A percentile compares a stretch with the other conserved stretches of the same genome.
Conservation (phyloP, 2,329 filamentous ascomycete genomes). For the Hypoxylon sp. region DNA sequence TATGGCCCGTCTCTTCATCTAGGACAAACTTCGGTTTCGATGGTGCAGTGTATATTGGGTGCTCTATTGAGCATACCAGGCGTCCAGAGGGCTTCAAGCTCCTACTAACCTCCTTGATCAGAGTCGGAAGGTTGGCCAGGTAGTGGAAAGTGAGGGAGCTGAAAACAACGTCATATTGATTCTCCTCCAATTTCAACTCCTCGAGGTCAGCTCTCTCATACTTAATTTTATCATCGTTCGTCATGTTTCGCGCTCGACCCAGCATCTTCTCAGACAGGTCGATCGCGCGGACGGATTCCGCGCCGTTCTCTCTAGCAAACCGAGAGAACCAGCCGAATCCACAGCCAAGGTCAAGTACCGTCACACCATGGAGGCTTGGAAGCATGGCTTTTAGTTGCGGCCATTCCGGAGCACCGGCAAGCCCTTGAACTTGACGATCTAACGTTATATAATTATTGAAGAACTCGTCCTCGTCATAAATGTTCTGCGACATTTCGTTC, state of each 20-base stretch:
- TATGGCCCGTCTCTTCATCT: slow-evolving; percentile 52
- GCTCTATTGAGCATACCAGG: slow-evolving; percentile 64
- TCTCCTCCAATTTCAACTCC: slow-evolving; percentile 47
- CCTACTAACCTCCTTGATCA: slow-evolving; percentile 54
- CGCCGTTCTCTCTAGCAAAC: slow-evolving; percentile 59
- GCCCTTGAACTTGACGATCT: slow-evolving; percentile 59
- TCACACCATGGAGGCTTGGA: slow-evolving; percentile 52
- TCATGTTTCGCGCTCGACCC: slow-evolving; percentile 54
- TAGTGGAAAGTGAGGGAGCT: slow-evolving; percentile 62
- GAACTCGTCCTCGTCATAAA: slow-evolving; percentile 61
- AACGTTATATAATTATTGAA: slow-evolving; percentile 61
- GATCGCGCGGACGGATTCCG: slow-evolving; percentile 55
- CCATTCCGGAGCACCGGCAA: slow-evolving; percentile 62
- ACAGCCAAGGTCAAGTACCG: slow-evolving; percentile 63
- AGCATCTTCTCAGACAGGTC: slow-evolving; percentile 64
- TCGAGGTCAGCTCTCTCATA: slow-evolving; percentile 58
- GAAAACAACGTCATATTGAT: slow-evolving; percentile 58
- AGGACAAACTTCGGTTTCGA: slow-evolving; percentile 52
- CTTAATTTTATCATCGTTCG: slow-evolving; percentile 50
- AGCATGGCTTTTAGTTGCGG: slow-evolving; percentile 59
- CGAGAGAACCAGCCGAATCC: slow-evolving; percentile 64
- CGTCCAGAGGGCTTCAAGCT: slow-evolving; percentile 56
- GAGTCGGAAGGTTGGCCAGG: slow-evolving; percentile 53
- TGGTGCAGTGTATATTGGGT: slow-evolving; percentile 64
- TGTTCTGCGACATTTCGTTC: slow-evolving; percentile 56